Evolutionary conservation across 805 yeast species (phyloP).

Genomic region (Saccharomycopsis lassenensis): DNA sequence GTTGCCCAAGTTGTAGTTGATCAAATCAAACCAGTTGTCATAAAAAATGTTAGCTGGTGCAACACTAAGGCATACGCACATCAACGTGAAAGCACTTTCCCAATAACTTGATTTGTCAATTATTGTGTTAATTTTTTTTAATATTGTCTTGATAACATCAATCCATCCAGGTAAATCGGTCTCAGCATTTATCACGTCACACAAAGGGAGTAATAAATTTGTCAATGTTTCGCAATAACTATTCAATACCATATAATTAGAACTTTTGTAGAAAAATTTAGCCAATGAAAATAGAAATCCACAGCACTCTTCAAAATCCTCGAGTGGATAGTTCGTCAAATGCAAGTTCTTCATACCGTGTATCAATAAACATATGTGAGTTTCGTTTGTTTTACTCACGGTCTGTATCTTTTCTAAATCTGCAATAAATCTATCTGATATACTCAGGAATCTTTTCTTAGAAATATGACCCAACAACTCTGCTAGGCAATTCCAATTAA

Average conservation of each 20-base stretch:
- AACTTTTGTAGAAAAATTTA: slow-evolving; percentile 64
- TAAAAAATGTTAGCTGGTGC: slow-evolving; percentile 70
- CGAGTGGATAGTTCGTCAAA: slow-evolving; percentile 76
- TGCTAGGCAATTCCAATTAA: slow-evolving; percentile 91
- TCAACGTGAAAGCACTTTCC: slow-evolving; percentile 55
- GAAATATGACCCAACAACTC: slow-evolving; percentile 87
- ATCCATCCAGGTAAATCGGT: slow-evolving; percentile 95
- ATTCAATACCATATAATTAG: slow-evolving; percentile 50
- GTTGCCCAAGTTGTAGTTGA: slow-evolving; percentile 32
- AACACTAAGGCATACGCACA: slow-evolving; percentile 68
- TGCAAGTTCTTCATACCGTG: slow-evolving; percentile 86
- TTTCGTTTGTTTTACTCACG: slow-evolving; percentile 33
- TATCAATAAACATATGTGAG: slow-evolving; percentile 61
- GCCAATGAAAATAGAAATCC: slow-evolving; percentile 80
- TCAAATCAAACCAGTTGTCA: slow-evolving; percentile 55
- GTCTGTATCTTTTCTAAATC: slow-evolving; percentile 75
- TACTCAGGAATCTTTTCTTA: slow-evolving; percentile 68
- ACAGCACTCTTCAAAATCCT: slow-evolving; percentile 85
- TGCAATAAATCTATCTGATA: slow-evolving; percentile 87
- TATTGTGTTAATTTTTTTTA: slow-evolving; percentile 30
- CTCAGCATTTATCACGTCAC: slow-evolving; percentile 83
- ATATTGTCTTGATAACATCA: slow-evolving; percentile 59
- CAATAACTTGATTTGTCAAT: slow-evolving; percentile 38
- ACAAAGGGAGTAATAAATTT: slow-evolving; percentile 66
- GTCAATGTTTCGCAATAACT: slow-evolving; percentile 83